Evolutionary conservation across 225 moss, liverwort and hornwort species (phyloP).

Genomic region (Pseudisothecium myosuroides): DNA sequence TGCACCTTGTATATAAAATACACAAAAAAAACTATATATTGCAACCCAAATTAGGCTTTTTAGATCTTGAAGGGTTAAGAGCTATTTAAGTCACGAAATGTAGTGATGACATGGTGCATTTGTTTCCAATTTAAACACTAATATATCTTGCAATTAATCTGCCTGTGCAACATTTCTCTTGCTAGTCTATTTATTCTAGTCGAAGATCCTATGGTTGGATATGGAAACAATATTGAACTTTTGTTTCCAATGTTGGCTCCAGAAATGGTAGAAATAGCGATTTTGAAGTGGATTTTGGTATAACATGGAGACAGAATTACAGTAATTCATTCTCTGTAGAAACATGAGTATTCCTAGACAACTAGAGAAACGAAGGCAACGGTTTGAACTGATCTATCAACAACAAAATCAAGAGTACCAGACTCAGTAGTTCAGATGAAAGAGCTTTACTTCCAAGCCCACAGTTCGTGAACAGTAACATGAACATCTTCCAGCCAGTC

Average conservation of each 20-base stretch:
- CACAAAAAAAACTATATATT: background rate
- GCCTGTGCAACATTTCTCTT: background rate
- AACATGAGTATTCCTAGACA: background rate
- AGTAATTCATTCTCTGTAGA: background rate
- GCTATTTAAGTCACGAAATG: background rate
- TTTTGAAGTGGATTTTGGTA: too few relatives aligned
- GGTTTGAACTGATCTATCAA: too few relatives aligned
- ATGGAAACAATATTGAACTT: background rate
- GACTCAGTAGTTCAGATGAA: background rate
- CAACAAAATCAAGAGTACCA: background rate
- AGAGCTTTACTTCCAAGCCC: background rate
- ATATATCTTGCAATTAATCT: background rate
- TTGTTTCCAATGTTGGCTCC: rapidly evolving
- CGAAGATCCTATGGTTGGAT: background rate
- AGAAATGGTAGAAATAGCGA: background rate
- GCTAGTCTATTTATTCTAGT: background rate
- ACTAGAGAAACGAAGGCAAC: background rate
- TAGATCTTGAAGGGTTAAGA: background rate
- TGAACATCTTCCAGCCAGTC: background rate
- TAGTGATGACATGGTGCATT: background rate
- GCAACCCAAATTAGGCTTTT: background rate
- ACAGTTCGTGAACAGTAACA: background rate
- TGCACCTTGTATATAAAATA: background rate
- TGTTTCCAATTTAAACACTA: background rate
- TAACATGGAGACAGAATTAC: too few relatives aligned